Evolutionary conservation across 1,139 yeast species (phyloP), one percentile per base, ranked within the genome.

Genomic region (Insectozyma bohioensis): DNA sequence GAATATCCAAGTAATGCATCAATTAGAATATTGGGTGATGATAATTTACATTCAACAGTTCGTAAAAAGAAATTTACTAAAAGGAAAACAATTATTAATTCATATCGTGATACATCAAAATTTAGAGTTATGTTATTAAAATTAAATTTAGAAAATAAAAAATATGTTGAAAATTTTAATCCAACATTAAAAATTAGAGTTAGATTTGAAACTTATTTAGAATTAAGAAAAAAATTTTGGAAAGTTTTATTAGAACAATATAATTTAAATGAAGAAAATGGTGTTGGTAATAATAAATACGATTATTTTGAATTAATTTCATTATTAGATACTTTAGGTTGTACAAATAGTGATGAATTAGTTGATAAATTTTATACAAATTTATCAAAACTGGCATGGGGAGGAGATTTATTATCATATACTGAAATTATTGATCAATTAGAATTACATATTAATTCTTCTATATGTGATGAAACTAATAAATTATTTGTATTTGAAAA

Each of bases 141-240:
- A 3, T 52, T 73, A 39, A 52, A 61, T 4, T 42, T 73, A 23
- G 52, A 51, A 26, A 56, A 67, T 24, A 45, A 49, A 22, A 62
- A 63, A 36, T 61, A 56, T 34, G 54, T 52, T n/a, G 62, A 56
- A 1, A 61, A 63, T 32, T 68, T 71, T 41, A 44, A 53, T 2
- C 92, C 96, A 0, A 63, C 61, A 14, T 51, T 87, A 37, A 73
- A 72, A 33, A 55, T 87, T 9, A 63, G 80, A 25, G 82, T 81
- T 6, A 67, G 84, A 36, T 86, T 80, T 49, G 76, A 82, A 41
- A 78, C 92, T 0, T 87, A 87, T 51, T 69, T 68, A 0, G 71
- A 67, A 3, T 63, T 88, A 36, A 68, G 92, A 39, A 75, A 74
- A 42, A 78, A 79, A 35, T 75, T 88, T 45, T 87, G 95, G 95